These are phyloP conservation scores for Exsudoporus frostii DNA, from an alignment of 768 basidiomycete species.

Conservation along the genomic window DNA sequence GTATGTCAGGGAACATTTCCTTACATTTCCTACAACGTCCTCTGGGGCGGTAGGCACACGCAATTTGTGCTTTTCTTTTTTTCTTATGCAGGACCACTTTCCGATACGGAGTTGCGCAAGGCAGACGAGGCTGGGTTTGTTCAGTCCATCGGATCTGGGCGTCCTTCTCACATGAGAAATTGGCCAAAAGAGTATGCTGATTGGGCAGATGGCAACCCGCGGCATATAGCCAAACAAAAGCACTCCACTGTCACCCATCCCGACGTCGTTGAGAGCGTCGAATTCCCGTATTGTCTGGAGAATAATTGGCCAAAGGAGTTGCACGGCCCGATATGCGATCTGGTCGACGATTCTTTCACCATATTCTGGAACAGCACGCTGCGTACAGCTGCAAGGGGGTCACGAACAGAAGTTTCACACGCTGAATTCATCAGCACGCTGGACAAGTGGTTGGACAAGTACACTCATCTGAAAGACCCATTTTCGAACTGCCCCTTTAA, in stretches of 20 bases:
- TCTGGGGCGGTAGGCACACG: neutral
- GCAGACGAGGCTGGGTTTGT: conserved; percentile 1
- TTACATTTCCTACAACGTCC: conserved; percentile 12
- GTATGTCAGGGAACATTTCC: neutral
- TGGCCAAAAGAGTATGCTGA: conserved; percentile 1
- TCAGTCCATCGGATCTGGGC: neutral
- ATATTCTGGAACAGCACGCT: neutral
- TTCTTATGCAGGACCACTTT: conserved; percentile 5
- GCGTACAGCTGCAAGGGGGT: no score
- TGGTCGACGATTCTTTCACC: neutral
- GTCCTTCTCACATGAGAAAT: neutral
- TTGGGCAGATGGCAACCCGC: neutral
- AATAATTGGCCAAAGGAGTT: neutral
- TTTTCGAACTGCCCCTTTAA: conserved; percentile 4
- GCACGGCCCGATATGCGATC: neutral
- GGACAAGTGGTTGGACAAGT: neutral
- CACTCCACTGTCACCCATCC: neutral
- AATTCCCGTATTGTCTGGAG: neutral
- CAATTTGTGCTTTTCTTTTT: conserved; percentile 14
- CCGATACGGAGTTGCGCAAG: neutral
- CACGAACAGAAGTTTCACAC: neutral
- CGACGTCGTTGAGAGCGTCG: neutral
- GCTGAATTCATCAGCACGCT: neutral
- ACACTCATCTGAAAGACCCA: neutral
- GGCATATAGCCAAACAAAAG: neutral